Base-by-base conservation (phyloP, 768 basidiomycete species). In the Leccinum fibrillosum region DNA sequence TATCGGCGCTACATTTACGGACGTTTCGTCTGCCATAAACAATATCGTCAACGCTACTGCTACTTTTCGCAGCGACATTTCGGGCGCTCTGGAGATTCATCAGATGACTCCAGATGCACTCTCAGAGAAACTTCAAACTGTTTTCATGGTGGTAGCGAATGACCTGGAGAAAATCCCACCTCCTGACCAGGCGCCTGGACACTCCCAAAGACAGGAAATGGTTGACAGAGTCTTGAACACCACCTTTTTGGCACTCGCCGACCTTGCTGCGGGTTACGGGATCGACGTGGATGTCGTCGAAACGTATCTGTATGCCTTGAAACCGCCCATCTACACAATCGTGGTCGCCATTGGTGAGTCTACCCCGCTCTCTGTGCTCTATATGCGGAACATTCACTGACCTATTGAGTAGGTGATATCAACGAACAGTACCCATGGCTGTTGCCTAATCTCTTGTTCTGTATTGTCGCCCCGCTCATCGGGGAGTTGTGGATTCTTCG, bases 401-500 rank as follows among this genome's bases (percentile, higher is more conserved):
- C 19, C 1, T n/a, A 5, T 48, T 12, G 19, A 30, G 19, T n/a
- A 66, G 64, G 58, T 0, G 56, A 58, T 5, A 56, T 66, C 54
- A 58, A 57, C 10, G 58, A 66, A 15, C 49, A 53, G 25, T n/a
- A 62, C 28, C 61, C 58, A 3, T 11, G 49, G 17, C 58, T 63
- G 2, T 21, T 66, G 9, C 39, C 64, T 4, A 6, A 15, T 13
- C 11, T 66, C 25, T 17, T 9, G 17, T 60, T 54, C 32, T 56
- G 42, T 17, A 23, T 65, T 9, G 19, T 10, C 2, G 6, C 1
- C n/a, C 2, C 60, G 28, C 54, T 66, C 30, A 23, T 66, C 32
- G 39, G 52, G 0, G 37, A 66, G 26, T 13, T 17, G 3, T 64
- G 65, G 61, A 66, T 64, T 6, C 48, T 66, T 10, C 2, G 37